These are phyloP conservation scores for Candida suzukii DNA, from an alignment of 805 yeast genomes.

Conservation along the genomic window DNA sequence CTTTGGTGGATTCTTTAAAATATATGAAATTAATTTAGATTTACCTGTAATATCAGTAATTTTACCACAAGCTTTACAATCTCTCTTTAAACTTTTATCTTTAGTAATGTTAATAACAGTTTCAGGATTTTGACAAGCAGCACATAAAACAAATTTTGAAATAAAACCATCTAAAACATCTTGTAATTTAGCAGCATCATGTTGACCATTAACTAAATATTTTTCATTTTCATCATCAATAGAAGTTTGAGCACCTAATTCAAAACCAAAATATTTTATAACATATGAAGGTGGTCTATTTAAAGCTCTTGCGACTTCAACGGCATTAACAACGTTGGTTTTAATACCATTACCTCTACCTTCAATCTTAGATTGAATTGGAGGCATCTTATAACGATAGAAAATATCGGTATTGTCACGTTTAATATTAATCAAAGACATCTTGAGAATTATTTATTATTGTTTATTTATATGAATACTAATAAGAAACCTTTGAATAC, in stretches of 20 bases:
- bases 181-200: conserved; percentile 84
- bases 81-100: conserved; percentile 71
- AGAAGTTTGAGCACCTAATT: conserved; percentile 93
- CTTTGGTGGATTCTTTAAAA: conserved; percentile 83
- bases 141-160: conserved; percentile 87
- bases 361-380: conserved; percentile 92
- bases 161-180: conserved; percentile 94
- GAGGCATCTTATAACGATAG: conserved; percentile 99
- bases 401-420: conserved; percentile 97
- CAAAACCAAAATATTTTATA: conserved; percentile 92
- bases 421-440: conserved; percentile 89
- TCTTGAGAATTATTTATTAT: conserved; percentile 21
- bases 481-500: no score
- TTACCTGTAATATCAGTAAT: conserved; percentile 77
- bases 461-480: not conserved
- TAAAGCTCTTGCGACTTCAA: conserved; percentile 91
- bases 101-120: conserved; percentile 81
- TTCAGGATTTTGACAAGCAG: conserved; percentile 94
- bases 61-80: conserved; percentile 98
- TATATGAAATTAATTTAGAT: conserved; percentile 80
- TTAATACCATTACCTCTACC: conserved; percentile 99
- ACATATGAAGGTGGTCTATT: conserved; percentile 90
- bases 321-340: conserved; percentile 83
- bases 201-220: conserved; percentile 90
- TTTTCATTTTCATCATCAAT: conserved; percentile 76